phyloP scores from a whole-genome alignment of 1,139 yeast species.

The Kurtzmaniella natalensis region DNA sequence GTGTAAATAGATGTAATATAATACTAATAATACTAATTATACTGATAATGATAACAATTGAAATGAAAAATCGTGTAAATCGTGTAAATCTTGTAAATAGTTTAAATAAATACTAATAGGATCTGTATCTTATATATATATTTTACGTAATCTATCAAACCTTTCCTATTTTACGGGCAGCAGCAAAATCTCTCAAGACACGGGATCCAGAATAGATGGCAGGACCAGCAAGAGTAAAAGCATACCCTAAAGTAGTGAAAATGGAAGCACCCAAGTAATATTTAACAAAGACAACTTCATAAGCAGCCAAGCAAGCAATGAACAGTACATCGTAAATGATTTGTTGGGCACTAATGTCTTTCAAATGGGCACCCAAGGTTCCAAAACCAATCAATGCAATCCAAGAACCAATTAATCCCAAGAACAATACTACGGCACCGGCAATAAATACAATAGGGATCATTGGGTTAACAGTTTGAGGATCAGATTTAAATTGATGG shows the following conservation, averaged over 20 bases:
- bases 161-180: slow-evolving; percentile 31
- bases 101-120: too few species aligned
- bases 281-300: slow-evolving; percentile 59
- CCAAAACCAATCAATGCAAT: slow-evolving; percentile 32
- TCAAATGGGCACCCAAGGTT: slow-evolving; percentile 36
- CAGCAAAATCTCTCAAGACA: slow-evolving; percentile 39
- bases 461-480: slow-evolving; percentile 49
- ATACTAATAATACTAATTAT: too few species aligned
- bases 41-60: too few species aligned
- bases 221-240: slow-evolving; percentile 49
- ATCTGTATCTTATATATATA: too few species aligned
- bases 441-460: slow-evolving; percentile 53
- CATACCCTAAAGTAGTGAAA: slow-evolving; percentile 59
- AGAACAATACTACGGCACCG: slow-evolving; percentile 37
- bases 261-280: slow-evolving; percentile 73
- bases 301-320: slow-evolving; percentile 48
- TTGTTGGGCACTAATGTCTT: slow-evolving; percentile 23
- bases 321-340: slow-evolving; percentile 42
- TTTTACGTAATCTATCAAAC: slow-evolving; percentile 6
- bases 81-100: too few species aligned
- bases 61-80: too few species aligned
- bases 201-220: slow-evolving; percentile 66
- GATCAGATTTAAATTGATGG: slow-evolving; percentile 60
- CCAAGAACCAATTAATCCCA: slow-evolving; percentile 49
- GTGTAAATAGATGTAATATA: too few species aligned